Base-by-base conservation (phyloP, 805 yeast genomes). In the Candida sakaeoensis region DNA sequence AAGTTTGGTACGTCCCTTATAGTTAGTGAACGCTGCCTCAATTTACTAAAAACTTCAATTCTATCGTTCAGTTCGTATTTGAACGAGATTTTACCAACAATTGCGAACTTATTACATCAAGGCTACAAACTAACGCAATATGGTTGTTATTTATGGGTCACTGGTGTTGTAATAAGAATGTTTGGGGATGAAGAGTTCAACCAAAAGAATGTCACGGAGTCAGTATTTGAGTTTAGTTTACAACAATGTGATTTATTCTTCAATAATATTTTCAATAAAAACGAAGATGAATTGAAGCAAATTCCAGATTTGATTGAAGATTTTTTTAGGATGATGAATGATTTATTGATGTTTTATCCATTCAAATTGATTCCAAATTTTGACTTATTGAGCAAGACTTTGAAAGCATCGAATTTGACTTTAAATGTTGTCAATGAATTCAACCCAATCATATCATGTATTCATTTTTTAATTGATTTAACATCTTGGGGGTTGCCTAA, bases 71-170 rank as follows among this genome's bases (percentile, higher is more conserved):
- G 75, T 39, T 63, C 70, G 8, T 80, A 70, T 50, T 56, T 85
- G 43, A 55, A 68, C 16, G 81, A 85, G 2, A 68, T 85, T 17
- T 64, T 90, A 14, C 75, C 79, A 3, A 70, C 76, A 10, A 74
- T 88, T 27, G 87, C 88, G 1, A 80, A 74, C 40, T 61, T 82
- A 36, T 70, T 89, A 40, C 82, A 77, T 15, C 70, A 72, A 27
- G 93, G 95, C 1, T 90, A 88, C 63, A 72, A 79, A 33, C 63
- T 64, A 19, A 82, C 83, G 15, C 75, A 79, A 25, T 77, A 66
- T 52, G 97, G 96, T 3, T 86, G 95, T 57, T 89, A 83, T 55
- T 63, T 90, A 41, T 90, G 95, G 93, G 91, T 86, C 10, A 82
- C 95, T 2, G 97, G 96, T 7, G 72, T 84, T 8, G 65, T 89